These are phyloP conservation scores for Mallotus japonicus DNA, from an alignment of 441 rosid genomes.

Conservation along the genomic window DNA sequence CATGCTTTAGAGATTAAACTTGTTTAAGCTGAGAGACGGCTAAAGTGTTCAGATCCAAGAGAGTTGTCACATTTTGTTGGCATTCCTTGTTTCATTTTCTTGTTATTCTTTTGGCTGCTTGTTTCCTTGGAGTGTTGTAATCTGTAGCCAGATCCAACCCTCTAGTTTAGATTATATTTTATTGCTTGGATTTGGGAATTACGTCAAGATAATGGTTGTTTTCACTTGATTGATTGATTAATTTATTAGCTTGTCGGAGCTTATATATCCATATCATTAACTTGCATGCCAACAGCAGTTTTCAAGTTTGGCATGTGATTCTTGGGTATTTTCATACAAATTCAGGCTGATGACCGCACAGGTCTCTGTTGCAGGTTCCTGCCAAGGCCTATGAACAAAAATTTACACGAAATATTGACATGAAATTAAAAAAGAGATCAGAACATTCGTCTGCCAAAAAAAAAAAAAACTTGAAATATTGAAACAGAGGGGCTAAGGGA, in stretches of 20 bases:
- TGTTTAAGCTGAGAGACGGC: constrained; percentile 17
- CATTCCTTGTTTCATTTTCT: constrained; percentile 13
- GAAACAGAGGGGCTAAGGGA: too few relatives aligned
- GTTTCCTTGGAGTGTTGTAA: constrained; percentile 19
- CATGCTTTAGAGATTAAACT: constrained; percentile 11
- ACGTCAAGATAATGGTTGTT: constrained; percentile 20
- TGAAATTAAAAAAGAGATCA: too few relatives aligned
- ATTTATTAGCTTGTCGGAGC: not conserved
- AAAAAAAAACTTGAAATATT: too few relatives aligned
- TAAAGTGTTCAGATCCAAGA: constrained; percentile 7
- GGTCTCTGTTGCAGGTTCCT: too few relatives aligned
- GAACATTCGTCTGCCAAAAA: too few relatives aligned
- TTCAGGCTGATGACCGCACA: too few relatives aligned
- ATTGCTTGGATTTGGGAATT: constrained; percentile 21
- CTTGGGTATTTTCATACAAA: too few relatives aligned
- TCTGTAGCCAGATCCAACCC: constrained; percentile 20
- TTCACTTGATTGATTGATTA: constrained; percentile 11
- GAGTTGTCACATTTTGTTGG: not conserved
- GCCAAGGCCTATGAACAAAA: too few relatives aligned
- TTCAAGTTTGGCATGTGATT: not conserved
- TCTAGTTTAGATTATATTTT: constrained; percentile 26
- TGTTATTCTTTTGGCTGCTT: constrained; percentile 24
- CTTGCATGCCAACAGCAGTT: not conserved
- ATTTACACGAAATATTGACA: too few relatives aligned
- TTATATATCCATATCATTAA: too few relatives aligned